Conservation (phyloP, 2,329 filamentous ascomycete species). For the Pyrenophora graminea region DNA sequence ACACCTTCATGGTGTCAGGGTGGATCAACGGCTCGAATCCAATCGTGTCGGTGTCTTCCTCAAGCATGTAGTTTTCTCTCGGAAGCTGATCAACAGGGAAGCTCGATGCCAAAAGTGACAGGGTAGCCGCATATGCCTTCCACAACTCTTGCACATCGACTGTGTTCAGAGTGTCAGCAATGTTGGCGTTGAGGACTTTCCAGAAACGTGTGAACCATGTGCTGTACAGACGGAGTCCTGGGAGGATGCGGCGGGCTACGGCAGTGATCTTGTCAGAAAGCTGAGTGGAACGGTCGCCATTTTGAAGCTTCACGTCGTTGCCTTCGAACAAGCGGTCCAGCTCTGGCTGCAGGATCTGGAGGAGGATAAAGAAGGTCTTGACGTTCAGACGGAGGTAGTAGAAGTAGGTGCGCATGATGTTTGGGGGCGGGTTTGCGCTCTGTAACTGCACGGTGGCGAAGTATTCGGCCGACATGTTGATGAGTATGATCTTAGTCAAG, state of each 20-base stretch:
- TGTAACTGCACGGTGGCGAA: conserved; percentile 66
- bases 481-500: conserved; percentile 77
- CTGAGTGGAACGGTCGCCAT: conserved; percentile 38
- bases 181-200: conserved; percentile 58
- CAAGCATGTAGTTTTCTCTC: conserved; percentile 64
- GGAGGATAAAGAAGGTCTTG: conserved; percentile 72
- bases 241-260: conserved; percentile 64
- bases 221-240: conserved; percentile 68
- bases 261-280: conserved; percentile 59
- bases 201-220: conserved; percentile 66
- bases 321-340: conserved; percentile 61
- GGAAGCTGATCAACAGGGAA: conserved; percentile 63
- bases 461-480: conserved; percentile 84
- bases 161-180: conserved; percentile 59
- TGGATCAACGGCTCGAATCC: conserved; percentile 66
- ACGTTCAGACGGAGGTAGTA: conserved; percentile 79
- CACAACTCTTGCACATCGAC: conserved; percentile 65
- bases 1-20: conserved; percentile 56
- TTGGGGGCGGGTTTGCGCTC: conserved; percentile 47
- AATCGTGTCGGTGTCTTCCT: conserved; percentile 69
- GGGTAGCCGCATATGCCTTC: conserved; percentile 66
- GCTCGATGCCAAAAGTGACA: conserved; percentile 62
- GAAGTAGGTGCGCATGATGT: conserved; percentile 50
- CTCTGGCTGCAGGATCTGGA: conserved; percentile 71
- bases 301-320: conserved; percentile 52